Evolutionary conservation across 768 basidiomycete species (phyloP).

Genomic region (Lyophyllum semitale): DNA sequence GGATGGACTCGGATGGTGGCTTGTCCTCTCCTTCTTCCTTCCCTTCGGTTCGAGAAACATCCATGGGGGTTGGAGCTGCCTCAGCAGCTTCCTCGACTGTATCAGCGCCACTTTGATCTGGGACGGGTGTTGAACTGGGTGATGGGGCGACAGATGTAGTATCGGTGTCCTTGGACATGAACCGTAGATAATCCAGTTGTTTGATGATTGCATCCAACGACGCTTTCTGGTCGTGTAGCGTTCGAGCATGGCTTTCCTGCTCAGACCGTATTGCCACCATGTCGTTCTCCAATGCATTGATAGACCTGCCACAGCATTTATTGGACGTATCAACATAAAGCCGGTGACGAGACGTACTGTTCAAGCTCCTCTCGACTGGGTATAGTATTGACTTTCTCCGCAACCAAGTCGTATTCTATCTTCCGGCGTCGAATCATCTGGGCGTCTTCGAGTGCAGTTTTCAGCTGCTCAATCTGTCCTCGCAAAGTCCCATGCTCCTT

Average conservation of each 20-base stretch:
- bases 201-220: slow-evolving; percentile 67
- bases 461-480: slow-evolving; percentile 77
- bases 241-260: slow-evolving; percentile 71
- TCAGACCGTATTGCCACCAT: slow-evolving; percentile 74
- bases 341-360: slow-evolving; percentile 49
- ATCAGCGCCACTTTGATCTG: slow-evolving; percentile 31
- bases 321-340: not conserved
- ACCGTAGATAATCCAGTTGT: slow-evolving; percentile 61
- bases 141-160: slow-evolving; percentile 44
- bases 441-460: slow-evolving; percentile 73
- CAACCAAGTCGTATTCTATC: slow-evolving; percentile 84
- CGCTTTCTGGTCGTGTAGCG: slow-evolving; percentile 66
- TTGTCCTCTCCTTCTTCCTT: slow-evolving; percentile 44
- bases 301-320: slow-evolving; percentile 48
- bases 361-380: slow-evolving; percentile 78
- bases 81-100: slow-evolving; percentile 16
- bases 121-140: slow-evolving; percentile 50
- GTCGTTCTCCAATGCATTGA: slow-evolving; percentile 71
- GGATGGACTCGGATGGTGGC: slow-evolving; percentile 17
- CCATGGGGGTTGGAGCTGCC: not conserved
- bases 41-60: slow-evolving; percentile 23
- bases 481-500: slow-evolving; percentile 68
- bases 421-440: slow-evolving; percentile 75
- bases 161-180: slow-evolving; percentile 71
- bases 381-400: slow-evolving; percentile 80